Evolutionary conservation across 768 basidiomycete species (phyloP).

Genomic region (Auricularia sp.): DNA sequence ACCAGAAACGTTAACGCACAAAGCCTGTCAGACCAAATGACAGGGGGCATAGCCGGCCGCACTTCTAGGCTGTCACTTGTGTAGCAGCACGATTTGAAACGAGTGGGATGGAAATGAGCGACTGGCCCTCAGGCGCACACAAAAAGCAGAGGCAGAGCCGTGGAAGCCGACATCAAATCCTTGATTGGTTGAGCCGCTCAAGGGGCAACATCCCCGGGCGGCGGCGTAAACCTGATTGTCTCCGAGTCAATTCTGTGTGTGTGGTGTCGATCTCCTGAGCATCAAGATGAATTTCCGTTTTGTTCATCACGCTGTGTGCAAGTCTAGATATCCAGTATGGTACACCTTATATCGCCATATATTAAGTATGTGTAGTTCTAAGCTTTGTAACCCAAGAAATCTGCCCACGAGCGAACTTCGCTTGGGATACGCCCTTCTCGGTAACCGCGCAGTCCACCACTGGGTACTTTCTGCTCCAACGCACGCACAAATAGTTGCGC

Average conservation of each 20-base stretch:
- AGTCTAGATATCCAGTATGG: not conserved
- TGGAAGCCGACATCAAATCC: not conserved
- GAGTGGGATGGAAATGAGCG: not conserved
- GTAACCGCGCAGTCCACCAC: conserved; percentile 69
- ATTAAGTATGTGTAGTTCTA: conserved; percentile 20
- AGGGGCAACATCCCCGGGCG: not conserved
- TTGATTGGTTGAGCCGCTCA: not conserved
- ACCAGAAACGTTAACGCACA: too few relatives aligned
- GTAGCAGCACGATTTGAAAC: not conserved
- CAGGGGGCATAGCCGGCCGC: not conserved
- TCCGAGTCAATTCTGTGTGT: not conserved
- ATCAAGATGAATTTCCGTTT: not conserved
- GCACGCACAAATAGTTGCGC: conserved; percentile 88
- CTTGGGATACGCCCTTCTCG: conserved; percentile 79
- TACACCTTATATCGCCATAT: not conserved
- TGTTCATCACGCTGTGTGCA: not conserved
- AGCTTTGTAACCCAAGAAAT: conserved; percentile 70
- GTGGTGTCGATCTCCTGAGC: not conserved
- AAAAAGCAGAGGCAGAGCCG: not conserved
- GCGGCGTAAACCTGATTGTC: not conserved
- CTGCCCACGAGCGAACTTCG: conserved; percentile 87
- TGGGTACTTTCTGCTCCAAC: conserved; percentile 71
- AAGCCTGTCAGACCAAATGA: not conserved
- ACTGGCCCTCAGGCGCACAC: not conserved
- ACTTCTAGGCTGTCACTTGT: not conserved